Evolutionary conservation across 306 rosid genomes (phyloP).

Genomic region (Pterocarpus santalinus): DNA sequence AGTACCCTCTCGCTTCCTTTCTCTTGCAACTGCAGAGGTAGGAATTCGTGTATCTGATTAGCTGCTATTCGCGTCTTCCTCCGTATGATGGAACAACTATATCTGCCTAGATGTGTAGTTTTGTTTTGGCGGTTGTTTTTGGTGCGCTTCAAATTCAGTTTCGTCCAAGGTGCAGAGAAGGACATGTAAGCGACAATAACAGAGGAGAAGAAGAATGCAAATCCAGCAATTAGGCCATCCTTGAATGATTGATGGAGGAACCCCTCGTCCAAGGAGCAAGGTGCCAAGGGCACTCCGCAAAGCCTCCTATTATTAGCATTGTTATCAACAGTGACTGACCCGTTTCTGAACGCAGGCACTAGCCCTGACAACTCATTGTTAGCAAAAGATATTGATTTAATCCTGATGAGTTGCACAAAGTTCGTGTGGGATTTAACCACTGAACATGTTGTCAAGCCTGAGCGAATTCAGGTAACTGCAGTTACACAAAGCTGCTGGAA

Average conservation of each 20-base stretch:
- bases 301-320: background rate
- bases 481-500: slow-evolving; percentile 3
- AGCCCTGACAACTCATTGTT: slow-evolving; percentile 39
- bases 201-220: slow-evolving; percentile 2
- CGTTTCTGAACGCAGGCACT: background rate
- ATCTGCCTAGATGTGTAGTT: background rate
- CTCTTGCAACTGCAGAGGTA: background rate
- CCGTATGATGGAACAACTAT: slow-evolving; percentile 3
- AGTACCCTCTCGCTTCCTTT: slow-evolving; percentile 32
- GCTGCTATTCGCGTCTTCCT: background rate
- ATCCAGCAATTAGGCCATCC: slow-evolving; percentile 43
- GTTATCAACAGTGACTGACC: background rate
- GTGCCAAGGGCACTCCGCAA: slow-evolving; percentile 42
- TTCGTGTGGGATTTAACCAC: slow-evolving; percentile 39
- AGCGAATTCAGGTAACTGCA: slow-evolving; percentile 7
- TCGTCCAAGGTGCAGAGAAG: background rate
- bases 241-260: background rate
- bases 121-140: background rate
- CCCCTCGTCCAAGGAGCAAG: background rate
- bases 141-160: background rate
- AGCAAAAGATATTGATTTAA: background rate
- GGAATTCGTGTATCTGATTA: background rate
- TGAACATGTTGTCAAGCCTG: slow-evolving; percentile 32
- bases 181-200: background rate
- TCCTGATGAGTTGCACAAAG: background rate